phyloP scores from a whole-genome alignment of 2,329 filamentous ascomycete species.

The Alternaria dauci region DNA sequence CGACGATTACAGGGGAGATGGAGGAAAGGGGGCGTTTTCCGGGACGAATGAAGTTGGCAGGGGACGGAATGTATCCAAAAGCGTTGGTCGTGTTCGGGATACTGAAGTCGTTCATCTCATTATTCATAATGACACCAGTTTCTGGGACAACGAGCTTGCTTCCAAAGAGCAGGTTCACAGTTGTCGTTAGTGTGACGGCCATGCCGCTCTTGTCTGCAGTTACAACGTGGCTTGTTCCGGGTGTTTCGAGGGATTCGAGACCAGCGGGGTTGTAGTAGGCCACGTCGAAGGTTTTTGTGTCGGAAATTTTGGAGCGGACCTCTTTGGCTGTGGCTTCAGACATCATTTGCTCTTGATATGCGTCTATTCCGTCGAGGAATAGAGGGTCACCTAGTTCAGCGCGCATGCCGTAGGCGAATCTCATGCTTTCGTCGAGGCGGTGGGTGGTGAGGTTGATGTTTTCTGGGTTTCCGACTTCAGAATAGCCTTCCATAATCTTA shows the following conservation, averaged over 20 bases:
- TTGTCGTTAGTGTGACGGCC: constrained; percentile 83
- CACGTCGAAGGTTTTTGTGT: constrained; percentile 74
- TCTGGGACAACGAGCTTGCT: constrained; percentile 79
- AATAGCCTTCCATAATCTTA: constrained; percentile 84
- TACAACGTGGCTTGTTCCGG: constrained; percentile 78
- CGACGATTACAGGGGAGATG: constrained; percentile 80
- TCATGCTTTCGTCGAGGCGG: constrained; percentile 84
- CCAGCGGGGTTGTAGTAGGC: constrained; percentile 75
- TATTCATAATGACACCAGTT: constrained; percentile 79
- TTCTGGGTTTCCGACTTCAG: constrained; percentile 65
- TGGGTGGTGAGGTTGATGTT: constrained; percentile 76
- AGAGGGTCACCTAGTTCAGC: constrained; percentile 82
- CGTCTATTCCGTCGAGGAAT: constrained; percentile 70
- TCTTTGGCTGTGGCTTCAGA: constrained; percentile 64
- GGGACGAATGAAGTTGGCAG: constrained; percentile 81
- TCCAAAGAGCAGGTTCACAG: constrained; percentile 87
- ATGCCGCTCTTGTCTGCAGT: constrained; percentile 76
- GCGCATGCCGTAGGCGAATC: constrained; percentile 83
- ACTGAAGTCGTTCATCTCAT: constrained; percentile 69
- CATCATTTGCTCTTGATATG: constrained; percentile 74
- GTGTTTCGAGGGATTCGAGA: constrained; percentile 72
- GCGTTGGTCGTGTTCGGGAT: constrained; percentile 79
- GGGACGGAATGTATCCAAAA: constrained; percentile 84
- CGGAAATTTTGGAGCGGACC: constrained; percentile 73
- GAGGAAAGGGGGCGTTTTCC: constrained; percentile 85